Conservation (phyloP, 2,329 filamentous ascomycete species). For the Penicillium sp. region DNA sequence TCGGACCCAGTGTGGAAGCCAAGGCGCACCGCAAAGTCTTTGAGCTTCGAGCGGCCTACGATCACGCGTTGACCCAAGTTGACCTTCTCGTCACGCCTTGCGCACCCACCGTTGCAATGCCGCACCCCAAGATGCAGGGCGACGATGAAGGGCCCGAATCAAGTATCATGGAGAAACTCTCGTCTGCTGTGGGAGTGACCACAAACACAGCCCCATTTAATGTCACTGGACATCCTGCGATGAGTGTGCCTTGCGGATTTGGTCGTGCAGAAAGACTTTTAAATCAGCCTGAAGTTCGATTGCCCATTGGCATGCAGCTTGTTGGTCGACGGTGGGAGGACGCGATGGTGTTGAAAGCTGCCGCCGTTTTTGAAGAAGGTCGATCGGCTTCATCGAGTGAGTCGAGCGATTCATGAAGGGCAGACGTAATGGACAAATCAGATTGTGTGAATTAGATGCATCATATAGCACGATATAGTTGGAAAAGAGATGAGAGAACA, state of each 20-base stretch:
- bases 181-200: constrained; percentile 50
- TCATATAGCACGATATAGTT: neutral
- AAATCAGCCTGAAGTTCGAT: constrained; percentile 16
- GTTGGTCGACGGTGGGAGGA: constrained; percentile 48
- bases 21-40: constrained; percentile 54
- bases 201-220: constrained; percentile 55
- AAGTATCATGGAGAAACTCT: constrained; percentile 46
- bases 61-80: constrained; percentile 36
- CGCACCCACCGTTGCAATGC: constrained; percentile 51
- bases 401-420: neutral
- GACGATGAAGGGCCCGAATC: constrained; percentile 1
- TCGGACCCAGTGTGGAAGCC: constrained; percentile 39
- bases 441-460: neutral
- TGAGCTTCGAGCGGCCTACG: constrained; percentile 54
- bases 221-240: constrained; percentile 54
- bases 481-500: neutral
- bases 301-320: constrained; percentile 62
- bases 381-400: neutral
- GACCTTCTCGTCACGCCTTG: constrained; percentile 56
- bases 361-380: constrained; percentile 32
- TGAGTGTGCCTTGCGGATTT: constrained; percentile 52
- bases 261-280: neutral
- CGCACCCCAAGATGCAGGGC: constrained; percentile 41
- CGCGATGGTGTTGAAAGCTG: constrained; percentile 33
- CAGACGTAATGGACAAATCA: neutral